Conservation (phyloP, 495 filamentous ascomycete species). For the Podospora bellae-mahoneyi region DNA sequence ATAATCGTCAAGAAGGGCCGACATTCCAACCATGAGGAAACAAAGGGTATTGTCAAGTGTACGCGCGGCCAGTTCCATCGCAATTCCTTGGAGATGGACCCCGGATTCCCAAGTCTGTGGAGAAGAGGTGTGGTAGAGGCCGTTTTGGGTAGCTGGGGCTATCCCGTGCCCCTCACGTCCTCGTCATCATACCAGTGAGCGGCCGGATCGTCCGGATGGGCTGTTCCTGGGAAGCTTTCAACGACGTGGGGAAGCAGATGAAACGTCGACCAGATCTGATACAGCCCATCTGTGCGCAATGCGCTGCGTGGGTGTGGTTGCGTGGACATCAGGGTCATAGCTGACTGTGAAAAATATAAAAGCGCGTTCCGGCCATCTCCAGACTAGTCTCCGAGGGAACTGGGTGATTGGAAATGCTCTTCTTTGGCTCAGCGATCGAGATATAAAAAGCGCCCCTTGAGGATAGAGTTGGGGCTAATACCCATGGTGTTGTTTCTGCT, state of each 20-base stretch:
- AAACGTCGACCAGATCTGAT: conserved; percentile 15
- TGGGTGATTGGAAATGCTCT: background rate
- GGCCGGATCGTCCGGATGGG: background rate
- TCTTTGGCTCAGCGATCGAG: background rate
- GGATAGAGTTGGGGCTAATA: background rate
- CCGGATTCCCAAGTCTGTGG: background rate
- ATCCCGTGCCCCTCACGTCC: background rate
- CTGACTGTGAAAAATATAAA: background rate
- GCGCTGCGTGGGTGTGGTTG: conserved; percentile 2
- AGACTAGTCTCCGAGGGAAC: background rate
- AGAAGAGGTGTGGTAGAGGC: background rate
- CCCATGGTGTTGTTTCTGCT: background rate
- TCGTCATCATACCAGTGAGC: background rate
- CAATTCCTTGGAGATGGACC: background rate
- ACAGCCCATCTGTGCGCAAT: background rate
- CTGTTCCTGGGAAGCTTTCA: no score
- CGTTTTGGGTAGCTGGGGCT: background rate
- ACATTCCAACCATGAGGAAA: background rate
- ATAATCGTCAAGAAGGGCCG: background rate
- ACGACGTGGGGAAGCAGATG: conserved; percentile 4
- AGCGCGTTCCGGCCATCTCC: background rate
- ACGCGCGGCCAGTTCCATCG: background rate
- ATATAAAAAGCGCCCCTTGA: background rate
- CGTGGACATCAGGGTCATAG: background rate
- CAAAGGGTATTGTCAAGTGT: background rate